These are phyloP conservation scores for Colletotrichum filicis DNA, from an alignment of 2,329 filamentous ascomycete species.

Conservation along the genomic window DNA sequence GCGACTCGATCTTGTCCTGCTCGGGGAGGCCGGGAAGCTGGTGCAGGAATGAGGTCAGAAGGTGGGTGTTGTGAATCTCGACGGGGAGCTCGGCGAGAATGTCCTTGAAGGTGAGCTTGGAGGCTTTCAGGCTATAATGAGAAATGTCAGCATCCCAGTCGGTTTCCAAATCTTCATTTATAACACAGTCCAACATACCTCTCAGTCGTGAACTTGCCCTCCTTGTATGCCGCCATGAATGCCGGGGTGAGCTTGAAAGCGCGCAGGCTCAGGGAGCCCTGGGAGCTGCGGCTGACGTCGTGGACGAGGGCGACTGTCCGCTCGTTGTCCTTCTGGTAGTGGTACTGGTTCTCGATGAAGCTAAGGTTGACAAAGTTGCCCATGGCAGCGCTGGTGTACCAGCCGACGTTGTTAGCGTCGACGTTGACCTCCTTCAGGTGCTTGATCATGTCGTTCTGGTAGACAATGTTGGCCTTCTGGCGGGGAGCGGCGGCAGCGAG, in stretches of 20 bases:
- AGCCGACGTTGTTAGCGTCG: conserved; percentile 96
- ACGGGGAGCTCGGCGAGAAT: conserved; percentile 93
- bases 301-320: conserved; percentile 89
- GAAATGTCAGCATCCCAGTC: no score
- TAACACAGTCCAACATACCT: conserved; percentile 64
- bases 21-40: conserved; percentile 80
- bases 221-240: conserved; percentile 94
- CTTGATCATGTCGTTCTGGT: conserved; percentile 97
- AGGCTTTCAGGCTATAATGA: conserved; percentile 77
- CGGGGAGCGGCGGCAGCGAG: conserved; percentile 89
- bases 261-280: conserved; percentile 88
- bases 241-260: conserved; percentile 89
- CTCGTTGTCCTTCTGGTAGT: conserved; percentile 97
- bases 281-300: conserved; percentile 93
- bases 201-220: conserved; percentile 97
- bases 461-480: conserved; percentile 87
- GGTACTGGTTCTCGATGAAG: conserved; percentile 97
- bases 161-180: no score
- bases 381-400: conserved; percentile 99
- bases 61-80: conserved; percentile 94
- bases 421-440: conserved; percentile 97
- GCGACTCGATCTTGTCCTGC: conserved; percentile 76
- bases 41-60: conserved; percentile 94
- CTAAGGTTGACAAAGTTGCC: conserved; percentile 96
- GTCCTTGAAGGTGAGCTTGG: conserved; percentile 91